A percentile compares a stretch with the other conserved stretches of the same genome.
Conservation (phyloP, 2,329 filamentous ascomycete species). For the Zymoseptoria tritici region DNA sequence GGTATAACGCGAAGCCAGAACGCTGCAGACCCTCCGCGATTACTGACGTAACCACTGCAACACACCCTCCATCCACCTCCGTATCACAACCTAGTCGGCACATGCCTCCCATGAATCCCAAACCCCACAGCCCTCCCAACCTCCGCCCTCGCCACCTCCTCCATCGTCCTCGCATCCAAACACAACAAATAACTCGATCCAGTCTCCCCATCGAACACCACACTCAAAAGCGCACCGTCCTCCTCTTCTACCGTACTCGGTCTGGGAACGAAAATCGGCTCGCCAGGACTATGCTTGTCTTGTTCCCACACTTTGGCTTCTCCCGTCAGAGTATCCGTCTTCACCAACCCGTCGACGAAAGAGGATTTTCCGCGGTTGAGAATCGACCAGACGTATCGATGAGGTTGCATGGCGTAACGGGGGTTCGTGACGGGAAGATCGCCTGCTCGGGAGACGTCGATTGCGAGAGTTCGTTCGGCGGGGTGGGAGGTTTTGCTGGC, state of each 20-base stretch:
- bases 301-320: constrained; percentile 51
- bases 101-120: constrained; percentile 42
- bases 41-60: too few relatives aligned
- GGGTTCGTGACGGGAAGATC: constrained; percentile 35
- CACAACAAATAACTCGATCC: constrained; percentile 59
- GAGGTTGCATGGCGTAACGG: constrained; percentile 41
- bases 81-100: not conserved
- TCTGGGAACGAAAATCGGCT: constrained; percentile 55
- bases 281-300: constrained; percentile 57
- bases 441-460: not conserved
- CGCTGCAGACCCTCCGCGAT: not conserved
- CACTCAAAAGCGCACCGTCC: constrained; percentile 53
- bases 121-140: constrained; percentile 53
- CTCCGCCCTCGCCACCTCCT: constrained; percentile 57
- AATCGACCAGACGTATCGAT: constrained; percentile 57
- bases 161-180: constrained; percentile 55
- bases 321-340: constrained; percentile 54
- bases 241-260: constrained; percentile 49
- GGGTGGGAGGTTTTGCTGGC: not conserved
- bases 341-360: constrained; percentile 56
- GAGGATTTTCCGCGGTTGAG: constrained; percentile 52
- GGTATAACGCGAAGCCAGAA: not conserved
- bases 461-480: not conserved
- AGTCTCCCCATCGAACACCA: constrained; percentile 56
- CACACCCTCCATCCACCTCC: too few relatives aligned